A percentile compares a stretch with the other conserved stretches of the same genome.
These are phyloP conservation scores for Wakefieldia striispora DNA, from an alignment of 768 basidiomycete species.

Conservation along the genomic window DNA sequence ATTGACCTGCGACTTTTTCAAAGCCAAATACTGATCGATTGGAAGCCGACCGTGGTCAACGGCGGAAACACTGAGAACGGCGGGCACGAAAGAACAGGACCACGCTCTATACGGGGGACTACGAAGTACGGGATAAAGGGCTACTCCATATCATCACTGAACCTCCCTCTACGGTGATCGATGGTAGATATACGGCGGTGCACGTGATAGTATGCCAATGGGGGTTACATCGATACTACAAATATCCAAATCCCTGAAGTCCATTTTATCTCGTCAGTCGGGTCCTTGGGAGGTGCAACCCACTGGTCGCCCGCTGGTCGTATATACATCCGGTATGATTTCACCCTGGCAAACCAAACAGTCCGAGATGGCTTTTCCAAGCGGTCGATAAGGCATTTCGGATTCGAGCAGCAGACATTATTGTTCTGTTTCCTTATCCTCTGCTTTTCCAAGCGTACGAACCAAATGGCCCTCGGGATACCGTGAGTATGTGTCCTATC, in stretches of 20 bases:
- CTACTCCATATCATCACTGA: too few species aligned
- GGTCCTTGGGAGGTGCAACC: conserved; percentile 82
- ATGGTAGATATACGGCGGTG: too few species aligned
- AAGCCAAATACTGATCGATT: conserved; percentile 17
- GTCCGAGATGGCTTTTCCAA: conserved; percentile 91
- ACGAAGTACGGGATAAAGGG: too few species aligned
- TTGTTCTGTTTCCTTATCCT: conserved; percentile 94
- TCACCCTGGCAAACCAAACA: too few species aligned
- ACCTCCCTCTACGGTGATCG: too few species aligned
- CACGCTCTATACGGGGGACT: too few species aligned
- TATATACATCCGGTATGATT: too few species aligned
- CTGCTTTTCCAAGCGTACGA: conserved; percentile 83
- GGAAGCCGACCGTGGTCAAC: too few species aligned
- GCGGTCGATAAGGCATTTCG: conserved; percentile 94
- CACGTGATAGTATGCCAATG: too few species aligned
- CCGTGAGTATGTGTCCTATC: conserved; percentile 82
- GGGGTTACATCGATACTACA: conserved; percentile 97
- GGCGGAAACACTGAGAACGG: too few species aligned
- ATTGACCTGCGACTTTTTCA: not conserved
- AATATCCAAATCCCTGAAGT: conserved; percentile 79
- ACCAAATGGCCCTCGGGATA: conserved; percentile 99
- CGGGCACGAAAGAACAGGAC: too few species aligned
- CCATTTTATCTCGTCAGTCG: conserved; percentile 82
- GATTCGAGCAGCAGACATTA: conserved; percentile 92
- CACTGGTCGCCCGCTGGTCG: conserved; percentile 85